These are phyloP conservation scores for Wickerhamomyces hampshirensis DNA, from an alignment of 805 yeast genomes.

Conservation along the genomic window DNA sequence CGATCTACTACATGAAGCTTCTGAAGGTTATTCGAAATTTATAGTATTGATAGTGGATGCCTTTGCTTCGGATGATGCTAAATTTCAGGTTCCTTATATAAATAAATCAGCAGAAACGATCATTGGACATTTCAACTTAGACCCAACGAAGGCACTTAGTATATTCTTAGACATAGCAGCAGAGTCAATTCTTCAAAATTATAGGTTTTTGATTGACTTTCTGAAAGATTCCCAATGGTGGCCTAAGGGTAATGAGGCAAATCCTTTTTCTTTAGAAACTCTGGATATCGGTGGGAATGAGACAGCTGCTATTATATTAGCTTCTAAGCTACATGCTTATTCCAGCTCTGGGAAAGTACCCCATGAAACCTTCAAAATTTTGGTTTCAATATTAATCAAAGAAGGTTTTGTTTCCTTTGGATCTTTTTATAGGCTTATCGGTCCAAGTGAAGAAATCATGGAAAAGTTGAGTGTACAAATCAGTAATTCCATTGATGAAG, in stretches of 20 bases:
- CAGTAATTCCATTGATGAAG: slow-evolving; percentile 45
- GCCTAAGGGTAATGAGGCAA: slow-evolving; percentile 40
- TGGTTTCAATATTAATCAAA: slow-evolving; percentile 55
- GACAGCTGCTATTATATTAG: slow-evolving; percentile 50
- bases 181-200: slow-evolving; percentile 38
- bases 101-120: slow-evolving; percentile 46
- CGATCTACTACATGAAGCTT: slow-evolving; percentile 67
- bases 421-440: slow-evolving; percentile 49
- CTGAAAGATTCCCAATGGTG: slow-evolving; percentile 61
- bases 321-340: slow-evolving; percentile 31
- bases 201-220: slow-evolving; percentile 43
- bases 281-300: slow-evolving; percentile 50
- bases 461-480: slow-evolving; percentile 37
- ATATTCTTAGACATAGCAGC: slow-evolving; percentile 51
- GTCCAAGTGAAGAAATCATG: slow-evolving; percentile 49
- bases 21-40: slow-evolving; percentile 72
- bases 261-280: slow-evolving; percentile 27
- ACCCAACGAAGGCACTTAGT: slow-evolving; percentile 66
- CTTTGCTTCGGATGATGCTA: slow-evolving; percentile 35
- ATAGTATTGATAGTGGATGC: slow-evolving; percentile 43
- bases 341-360: slow-evolving; percentile 26
- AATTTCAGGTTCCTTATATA: slow-evolving; percentile 38
- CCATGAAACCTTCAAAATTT: slow-evolving; percentile 39
- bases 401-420: slow-evolving; percentile 63
- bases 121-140: slow-evolving; percentile 73